Evolutionary conservation across 139 green algal genomes (phyloP), one percentile per base, ranked within the genome.

Genomic region (Ulvella scutata): DNA sequence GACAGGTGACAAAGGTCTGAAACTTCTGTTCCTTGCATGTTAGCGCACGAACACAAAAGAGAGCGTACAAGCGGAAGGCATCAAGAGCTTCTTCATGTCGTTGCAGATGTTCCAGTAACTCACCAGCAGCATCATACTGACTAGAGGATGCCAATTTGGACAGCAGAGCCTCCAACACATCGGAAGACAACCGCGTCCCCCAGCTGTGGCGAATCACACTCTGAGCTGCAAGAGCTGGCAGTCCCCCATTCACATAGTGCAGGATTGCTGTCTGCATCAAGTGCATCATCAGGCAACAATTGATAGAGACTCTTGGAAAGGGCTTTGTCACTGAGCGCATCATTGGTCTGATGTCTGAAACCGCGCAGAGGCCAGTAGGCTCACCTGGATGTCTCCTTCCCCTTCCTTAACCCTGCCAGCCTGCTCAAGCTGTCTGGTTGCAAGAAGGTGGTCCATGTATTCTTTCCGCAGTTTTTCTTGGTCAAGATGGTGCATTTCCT

Each of bases 241-340:
- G 74, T 13, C 89, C 87, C 1, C 88, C 87, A 43, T 89, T 90
- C 40, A 96, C 81, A 79, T 93, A 93, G 23, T 93, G 80, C 10
- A 75, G 78, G 74, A 96, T 93, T 67, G 90, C 90, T 2, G 79
- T 29, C 51, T 67, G 51, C 20, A 67, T 20, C 40, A 67, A n/a
- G n/a, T n/a, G n/a, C n/a, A n/a, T n/a, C n/a, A n/a, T n/a, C n/a
- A n/a, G n/a, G n/a, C n/a, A n/a, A n/a, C n/a, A n/a, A n/a, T n/a
- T n/a, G n/a, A n/a, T n/a, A n/a, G n/a, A n/a, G n/a, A n/a, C n/a
- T n/a, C n/a, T n/a, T n/a, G n/a, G n/a, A n/a, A n/a, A n/a, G n/a
- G n/a, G n/a, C n/a, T n/a, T n/a, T n/a, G n/a, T n/a, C n/a, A n/a
- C n/a, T n/a, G n/a, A n/a, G n/a, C n/a, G n/a, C n/a, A n/a, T n/a